Base-by-base conservation (phyloP, 164 flowering plant species). In the Nymphaea colorata region DNA sequence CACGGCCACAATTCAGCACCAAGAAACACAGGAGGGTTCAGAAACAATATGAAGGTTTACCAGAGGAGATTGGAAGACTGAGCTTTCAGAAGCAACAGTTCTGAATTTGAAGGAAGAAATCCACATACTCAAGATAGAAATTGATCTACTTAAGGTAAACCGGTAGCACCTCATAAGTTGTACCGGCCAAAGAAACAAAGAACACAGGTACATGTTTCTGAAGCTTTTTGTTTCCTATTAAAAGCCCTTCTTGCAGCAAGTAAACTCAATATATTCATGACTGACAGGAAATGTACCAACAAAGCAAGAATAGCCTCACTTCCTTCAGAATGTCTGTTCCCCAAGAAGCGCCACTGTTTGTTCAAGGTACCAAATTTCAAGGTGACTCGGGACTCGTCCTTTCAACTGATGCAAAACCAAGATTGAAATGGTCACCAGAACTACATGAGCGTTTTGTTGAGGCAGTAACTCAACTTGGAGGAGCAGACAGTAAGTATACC, bases 401-500 rank as follows among this genome's bases (percentile, higher is more conserved):
- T n/a, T 93, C 98, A 65, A 93, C 96, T 16, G 98, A 93, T 82
- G 96, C 96, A 10, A 93, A 93, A 81, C 98, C 98, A 17, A 82
- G 98, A 76, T 73, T 93, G 41, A 93, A 93, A 82, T 93, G 98
- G 98, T 90, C 96, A 1, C 85, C 89, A 16, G 98, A 93, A 73
- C 92, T 93, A 44, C 98, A 93, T 64, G 96, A 88, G 71, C 80
- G 96, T 44, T 93, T 93, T 70, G 72, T 86, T 57, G 96, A 93
- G 66, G 96, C 98, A 25, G 98, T 90, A 43, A 82, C 83, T 74
- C 96, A 88, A 79, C 91, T 93, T 17, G 98, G 96, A 61, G 98
- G 98, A 76, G 90, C 96, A 81, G 98, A 93, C 79, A 93, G 98
- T 91, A 74, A 89, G 95, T 72, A 51, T 43, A 71, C 62, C 67